Evolutionary conservation across 176 grass and related monocot species (phyloP).

Genomic region (Aechmea fasciata): DNA sequence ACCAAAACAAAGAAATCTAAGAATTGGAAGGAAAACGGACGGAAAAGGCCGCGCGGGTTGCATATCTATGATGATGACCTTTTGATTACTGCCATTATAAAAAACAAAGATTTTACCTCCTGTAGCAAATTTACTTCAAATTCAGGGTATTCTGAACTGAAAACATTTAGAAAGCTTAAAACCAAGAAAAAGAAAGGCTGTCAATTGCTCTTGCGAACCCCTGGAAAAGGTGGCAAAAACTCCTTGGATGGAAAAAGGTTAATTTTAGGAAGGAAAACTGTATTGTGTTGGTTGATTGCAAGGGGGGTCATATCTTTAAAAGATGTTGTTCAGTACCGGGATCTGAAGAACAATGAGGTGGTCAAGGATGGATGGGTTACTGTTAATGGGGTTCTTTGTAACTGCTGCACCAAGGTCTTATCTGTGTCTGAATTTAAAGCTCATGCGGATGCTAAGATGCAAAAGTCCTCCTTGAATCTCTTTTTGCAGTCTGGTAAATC

Average conservation of each 20-base stretch:
- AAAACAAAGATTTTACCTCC: conserved; percentile 76
- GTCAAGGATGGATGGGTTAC: conserved; percentile 80
- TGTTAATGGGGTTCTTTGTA: conserved; percentile 80
- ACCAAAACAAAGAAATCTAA: conserved; percentile 25
- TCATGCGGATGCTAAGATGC: conserved; percentile 58
- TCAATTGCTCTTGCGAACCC: conserved; percentile 34
- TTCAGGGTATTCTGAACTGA: conserved; percentile 16
- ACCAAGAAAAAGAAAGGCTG: conserved; percentile 27
- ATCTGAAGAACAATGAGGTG: conserved; percentile 49
- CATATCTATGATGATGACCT: conserved; percentile 87
- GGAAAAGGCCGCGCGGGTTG: conserved; percentile 77
- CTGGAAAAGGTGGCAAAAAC: conserved; percentile 47
- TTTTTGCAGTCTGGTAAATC: conserved; percentile 86
- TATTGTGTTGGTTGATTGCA: conserved; percentile 93
- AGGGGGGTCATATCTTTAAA: conserved; percentile 73
- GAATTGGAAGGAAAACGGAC: conserved; percentile 28
- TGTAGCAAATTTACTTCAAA: conserved; percentile 45
- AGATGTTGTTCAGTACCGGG: conserved; percentile 71
- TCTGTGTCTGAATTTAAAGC: conserved; percentile 67
- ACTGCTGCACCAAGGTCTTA: conserved; percentile 57
- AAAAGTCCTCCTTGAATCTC: conserved; percentile 58
- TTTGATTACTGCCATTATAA: conserved; percentile 83
- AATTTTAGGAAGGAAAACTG: conserved; percentile 71
- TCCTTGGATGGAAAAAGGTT: conserved; percentile 53
- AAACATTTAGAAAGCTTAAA: conserved; percentile 44